phyloP scores from a whole-genome alignment of 768 basidiomycete genomes.

The Cystoderma amianthinum region DNA sequence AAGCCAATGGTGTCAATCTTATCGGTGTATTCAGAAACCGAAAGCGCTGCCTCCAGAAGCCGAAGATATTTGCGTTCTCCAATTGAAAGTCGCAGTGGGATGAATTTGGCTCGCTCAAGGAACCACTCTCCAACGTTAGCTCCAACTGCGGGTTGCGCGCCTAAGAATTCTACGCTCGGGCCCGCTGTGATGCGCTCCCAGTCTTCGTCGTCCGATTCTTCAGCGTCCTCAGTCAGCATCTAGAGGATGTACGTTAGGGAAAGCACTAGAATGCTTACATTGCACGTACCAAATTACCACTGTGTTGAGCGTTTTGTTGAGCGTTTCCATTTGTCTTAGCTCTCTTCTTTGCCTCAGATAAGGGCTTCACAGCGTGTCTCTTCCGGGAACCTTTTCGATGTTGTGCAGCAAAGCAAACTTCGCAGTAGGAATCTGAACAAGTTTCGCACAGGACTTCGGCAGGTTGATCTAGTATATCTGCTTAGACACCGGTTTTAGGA shows the following conservation, averaged over 20 bases:
- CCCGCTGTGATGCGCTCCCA: constrained; percentile 31
- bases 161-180: constrained; percentile 29
- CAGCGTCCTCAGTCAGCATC: constrained; percentile 38
- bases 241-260: constrained; percentile 10
- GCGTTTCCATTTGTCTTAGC: constrained; percentile 17
- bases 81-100: constrained; percentile 71
- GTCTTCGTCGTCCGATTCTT: constrained; percentile 33
- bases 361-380: constrained; percentile 45
- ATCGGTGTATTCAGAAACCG: constrained; percentile 85
- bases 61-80: constrained; percentile 79
- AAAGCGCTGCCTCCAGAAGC: constrained; percentile 77
- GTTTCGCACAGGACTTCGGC: constrained; percentile 67
- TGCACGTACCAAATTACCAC: no score
- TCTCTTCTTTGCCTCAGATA: constrained; percentile 24
- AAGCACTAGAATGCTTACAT: not conserved
- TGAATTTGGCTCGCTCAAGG: constrained; percentile 73
- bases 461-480: constrained; percentile 72
- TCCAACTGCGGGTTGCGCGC: constrained; percentile 55
- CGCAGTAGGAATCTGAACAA: constrained; percentile 70
- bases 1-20: constrained; percentile 81
- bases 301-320: not conserved
- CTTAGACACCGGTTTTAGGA: not conserved
- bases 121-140: constrained; percentile 78
- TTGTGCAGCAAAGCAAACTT: constrained; percentile 82
- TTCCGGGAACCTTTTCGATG: constrained; percentile 80